phyloP scores from a whole-genome alignment of 768 basidiomycete species.

The Boletus subparvulus region DNA sequence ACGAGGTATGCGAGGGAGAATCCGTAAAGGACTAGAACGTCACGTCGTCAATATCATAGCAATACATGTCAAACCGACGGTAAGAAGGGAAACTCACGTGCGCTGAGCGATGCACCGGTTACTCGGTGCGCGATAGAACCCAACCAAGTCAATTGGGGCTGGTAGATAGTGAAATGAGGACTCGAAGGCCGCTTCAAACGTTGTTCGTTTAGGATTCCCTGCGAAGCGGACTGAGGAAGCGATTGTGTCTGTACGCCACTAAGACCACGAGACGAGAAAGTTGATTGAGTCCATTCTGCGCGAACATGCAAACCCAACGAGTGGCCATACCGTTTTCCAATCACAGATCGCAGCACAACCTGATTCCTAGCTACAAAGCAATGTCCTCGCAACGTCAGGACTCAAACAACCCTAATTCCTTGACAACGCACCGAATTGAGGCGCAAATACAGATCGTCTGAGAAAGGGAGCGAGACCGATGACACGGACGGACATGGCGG shows the following conservation, averaged over 20 bases:
- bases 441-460: conserved; percentile 47
- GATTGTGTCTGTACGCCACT: conserved; percentile 68
- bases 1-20: conserved; percentile 85
- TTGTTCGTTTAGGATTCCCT: conserved; percentile 80
- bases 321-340: conserved; percentile 42
- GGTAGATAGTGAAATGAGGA: conserved; percentile 97
- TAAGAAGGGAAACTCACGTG: conserved; percentile 22
- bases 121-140: conserved; percentile 83
- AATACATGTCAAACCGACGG: neutral
- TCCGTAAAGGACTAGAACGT: conserved; percentile 72
- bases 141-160: conserved; percentile 90
- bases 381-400: neutral
- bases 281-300: neutral
- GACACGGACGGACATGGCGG: conserved; percentile 45
- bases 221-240: conserved; percentile 53
- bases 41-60: neutral
- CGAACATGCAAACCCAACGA: neutral
- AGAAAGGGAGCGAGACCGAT: conserved; percentile 59
- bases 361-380: conserved; percentile 42
- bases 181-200: conserved; percentile 85
- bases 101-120: conserved; percentile 80
- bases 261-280: neutral
- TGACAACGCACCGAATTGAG: conserved; percentile 27
- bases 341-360: conserved; percentile 26
- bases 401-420: neutral